These are phyloP conservation scores for Mucor saturninus DNA, from an alignment of 371 early-diverging fungal genomes.

Conservation along the genomic window DNA sequence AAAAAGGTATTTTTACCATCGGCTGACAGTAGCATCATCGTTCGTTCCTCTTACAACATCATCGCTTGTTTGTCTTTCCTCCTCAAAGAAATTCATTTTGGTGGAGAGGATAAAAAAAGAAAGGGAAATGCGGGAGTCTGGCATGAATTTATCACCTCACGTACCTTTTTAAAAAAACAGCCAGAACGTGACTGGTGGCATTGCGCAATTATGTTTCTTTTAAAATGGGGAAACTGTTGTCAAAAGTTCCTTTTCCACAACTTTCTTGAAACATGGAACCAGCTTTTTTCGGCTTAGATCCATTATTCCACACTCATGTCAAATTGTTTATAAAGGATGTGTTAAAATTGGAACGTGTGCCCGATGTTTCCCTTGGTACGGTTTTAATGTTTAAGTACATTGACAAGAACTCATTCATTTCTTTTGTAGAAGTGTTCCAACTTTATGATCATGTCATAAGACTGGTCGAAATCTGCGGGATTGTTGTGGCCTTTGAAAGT, in stretches of 20 bases:
- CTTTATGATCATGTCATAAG: constrained; percentile 11
- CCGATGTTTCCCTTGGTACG: not conserved
- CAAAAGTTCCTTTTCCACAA: no score
- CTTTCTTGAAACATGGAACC: constrained; percentile 1
- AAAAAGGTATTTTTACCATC: constrained; percentile 57
- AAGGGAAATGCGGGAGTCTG: not conserved
- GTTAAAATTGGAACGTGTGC: not conserved
- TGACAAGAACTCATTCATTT: not conserved
- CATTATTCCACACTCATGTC: constrained; percentile 9
- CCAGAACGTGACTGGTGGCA: no score
- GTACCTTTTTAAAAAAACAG: no score
- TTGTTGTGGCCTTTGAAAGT: constrained; percentile 14
- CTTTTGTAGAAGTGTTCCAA: constrained; percentile 3
- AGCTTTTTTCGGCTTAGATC: constrained; percentile 7
- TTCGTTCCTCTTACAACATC: constrained; percentile 83
- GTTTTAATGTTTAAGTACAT: not conserved
- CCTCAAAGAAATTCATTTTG: constrained; percentile 4
- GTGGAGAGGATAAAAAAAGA: not conserved
- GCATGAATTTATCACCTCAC: no score
- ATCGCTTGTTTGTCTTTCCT: constrained; percentile 37
- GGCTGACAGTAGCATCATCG: constrained; percentile 85
- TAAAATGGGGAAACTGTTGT: no score
- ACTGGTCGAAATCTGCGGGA: constrained; percentile 18
- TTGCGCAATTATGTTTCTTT: no score
- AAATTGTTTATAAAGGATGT: constrained; percentile 14